Evolutionary conservation across 2,329 filamentous ascomycete species (phyloP).

Genomic region (Colletotrichum lentis): DNA sequence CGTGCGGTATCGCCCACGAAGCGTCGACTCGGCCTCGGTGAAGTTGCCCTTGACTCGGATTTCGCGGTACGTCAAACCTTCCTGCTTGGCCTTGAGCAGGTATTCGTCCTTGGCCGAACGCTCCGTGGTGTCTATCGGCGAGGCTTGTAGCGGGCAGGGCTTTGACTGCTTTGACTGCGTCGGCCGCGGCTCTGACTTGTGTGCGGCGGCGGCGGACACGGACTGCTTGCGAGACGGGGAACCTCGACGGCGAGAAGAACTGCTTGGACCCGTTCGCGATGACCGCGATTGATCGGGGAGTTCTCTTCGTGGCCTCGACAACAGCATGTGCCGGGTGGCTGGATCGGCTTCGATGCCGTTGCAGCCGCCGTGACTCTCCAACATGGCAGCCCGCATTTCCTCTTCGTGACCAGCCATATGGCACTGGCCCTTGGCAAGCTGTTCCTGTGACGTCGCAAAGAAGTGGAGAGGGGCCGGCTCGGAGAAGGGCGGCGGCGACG

Average conservation of each 20-base stretch:
- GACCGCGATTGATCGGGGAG: slow-evolving; percentile 32
- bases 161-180: slow-evolving; percentile 21
- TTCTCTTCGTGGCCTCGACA: slow-evolving; percentile 24
- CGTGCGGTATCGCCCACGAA: slow-evolving; percentile 72
- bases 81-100: slow-evolving; percentile 61
- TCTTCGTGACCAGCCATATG: slow-evolving; percentile 9
- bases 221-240: slow-evolving; percentile 7
- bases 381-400: neutral
- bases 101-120: slow-evolving; percentile 53
- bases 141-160: slow-evolving; percentile 11
- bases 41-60: slow-evolving; percentile 66
- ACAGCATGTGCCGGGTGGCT: neutral
- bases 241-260: neutral
- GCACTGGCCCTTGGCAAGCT: slow-evolving; percentile 4
- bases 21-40: slow-evolving; percentile 73
- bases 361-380: neutral
- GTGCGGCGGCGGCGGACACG: neutral
- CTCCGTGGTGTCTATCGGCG: slow-evolving; percentile 11
- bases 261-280: neutral
- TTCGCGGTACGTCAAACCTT: slow-evolving; percentile 70
- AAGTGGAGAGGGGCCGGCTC: slow-evolving; percentile 25
- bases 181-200: slow-evolving; percentile 24
- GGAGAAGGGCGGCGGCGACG: slow-evolving; percentile 23
- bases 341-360: slow-evolving; percentile 5
- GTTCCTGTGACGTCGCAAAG: slow-evolving; percentile 22